A percentile compares a stretch with the other conserved stretches of the same genome.
Evolutionary conservation across 2,329 filamentous ascomycete genomes (phyloP).

Genomic region (Fusarium sp.): DNA sequence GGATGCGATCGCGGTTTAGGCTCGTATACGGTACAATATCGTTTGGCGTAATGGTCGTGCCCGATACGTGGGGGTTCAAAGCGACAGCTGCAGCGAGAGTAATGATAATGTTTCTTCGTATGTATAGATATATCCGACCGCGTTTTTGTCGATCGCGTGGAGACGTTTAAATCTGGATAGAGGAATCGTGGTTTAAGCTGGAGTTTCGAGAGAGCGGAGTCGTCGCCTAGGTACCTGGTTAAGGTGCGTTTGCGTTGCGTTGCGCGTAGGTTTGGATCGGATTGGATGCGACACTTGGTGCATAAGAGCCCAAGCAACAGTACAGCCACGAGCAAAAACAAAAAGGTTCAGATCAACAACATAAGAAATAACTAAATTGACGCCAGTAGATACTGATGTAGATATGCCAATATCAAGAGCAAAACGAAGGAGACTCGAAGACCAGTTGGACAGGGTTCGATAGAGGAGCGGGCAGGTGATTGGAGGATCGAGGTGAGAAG

Average conservation of each 20-base stretch:
- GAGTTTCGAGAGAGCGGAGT: conserved; percentile 36
- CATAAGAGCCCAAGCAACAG: conserved; percentile 12
- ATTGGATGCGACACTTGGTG: conserved; percentile 33
- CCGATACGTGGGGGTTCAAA: neutral
- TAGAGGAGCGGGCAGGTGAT: conserved; percentile 39
- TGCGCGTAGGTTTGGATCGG: conserved; percentile 34
- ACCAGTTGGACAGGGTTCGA: conserved; percentile 41
- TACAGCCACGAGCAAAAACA: neutral
- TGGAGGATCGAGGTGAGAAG: conserved; percentile 40
- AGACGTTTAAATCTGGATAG: conserved; percentile 12
- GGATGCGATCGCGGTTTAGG: conserved; percentile 29
- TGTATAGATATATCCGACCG: conserved; percentile 5
- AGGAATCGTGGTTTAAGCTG: conserved; percentile 22
- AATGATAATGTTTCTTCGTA: neutral
- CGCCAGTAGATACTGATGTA: conserved; percentile 16
- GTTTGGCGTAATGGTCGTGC: conserved; percentile 11
- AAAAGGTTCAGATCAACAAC: conserved; percentile 14
- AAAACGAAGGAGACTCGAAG: conserved; percentile 44
- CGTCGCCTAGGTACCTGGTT: conserved; percentile 10
- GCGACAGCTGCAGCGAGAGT: neutral
- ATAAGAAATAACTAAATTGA: conserved; percentile 34
- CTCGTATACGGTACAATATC: conserved; percentile 14
- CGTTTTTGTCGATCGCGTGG: conserved; percentile 19
- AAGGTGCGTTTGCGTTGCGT: conserved; percentile 16
- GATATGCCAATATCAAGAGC: conserved; percentile 31